These are phyloP conservation scores for Calonectria hawksworthii DNA, from an alignment of 2,329 filamentous ascomycete species.

Conservation along the genomic window DNA sequence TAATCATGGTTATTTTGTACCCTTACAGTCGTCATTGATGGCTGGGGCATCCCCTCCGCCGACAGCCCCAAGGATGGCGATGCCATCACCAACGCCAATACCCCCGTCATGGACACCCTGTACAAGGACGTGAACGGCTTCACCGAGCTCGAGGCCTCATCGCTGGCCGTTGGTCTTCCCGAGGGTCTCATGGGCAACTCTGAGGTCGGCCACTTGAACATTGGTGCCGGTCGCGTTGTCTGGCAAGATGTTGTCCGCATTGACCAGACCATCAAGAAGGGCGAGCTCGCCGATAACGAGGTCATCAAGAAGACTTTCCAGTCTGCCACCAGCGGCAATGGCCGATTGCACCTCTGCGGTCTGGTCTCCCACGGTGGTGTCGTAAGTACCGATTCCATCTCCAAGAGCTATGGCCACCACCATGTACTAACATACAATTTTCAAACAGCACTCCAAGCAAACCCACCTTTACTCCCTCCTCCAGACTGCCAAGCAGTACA, in stretches of 20 bases:
- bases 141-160: constrained; percentile 95
- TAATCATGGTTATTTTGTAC: constrained; percentile 69
- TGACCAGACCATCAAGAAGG: constrained; percentile 91
- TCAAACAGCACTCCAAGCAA: constrained; percentile 88
- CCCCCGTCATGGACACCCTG: constrained; percentile 95
- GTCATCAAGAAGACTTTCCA: constrained; percentile 84
- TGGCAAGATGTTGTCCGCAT: constrained; percentile 99
- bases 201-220: constrained; percentile 98
- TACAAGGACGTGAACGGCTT: constrained; percentile 86
- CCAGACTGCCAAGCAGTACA: constrained; percentile 89
- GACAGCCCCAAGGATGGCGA: constrained; percentile 90
- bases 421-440: constrained; percentile 28
- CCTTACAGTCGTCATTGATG: constrained; percentile 93
- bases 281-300: constrained; percentile 80
- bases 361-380: constrained; percentile 97
- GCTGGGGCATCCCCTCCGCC: constrained; percentile 91
- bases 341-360: constrained; percentile 91
- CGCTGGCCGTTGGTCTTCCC: constrained; percentile 93
- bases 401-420: not conserved
- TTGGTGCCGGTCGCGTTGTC: constrained; percentile 95
- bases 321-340: constrained; percentile 87
- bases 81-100: constrained; percentile 93
- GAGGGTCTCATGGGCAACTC: constrained; percentile 99
- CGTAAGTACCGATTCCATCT: constrained; percentile 57
- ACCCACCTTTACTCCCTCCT: constrained; percentile 91